These are phyloP conservation scores for Crassisporium funariophilum DNA, from an alignment of 768 basidiomycete genomes.

Conservation along the genomic window DNA sequence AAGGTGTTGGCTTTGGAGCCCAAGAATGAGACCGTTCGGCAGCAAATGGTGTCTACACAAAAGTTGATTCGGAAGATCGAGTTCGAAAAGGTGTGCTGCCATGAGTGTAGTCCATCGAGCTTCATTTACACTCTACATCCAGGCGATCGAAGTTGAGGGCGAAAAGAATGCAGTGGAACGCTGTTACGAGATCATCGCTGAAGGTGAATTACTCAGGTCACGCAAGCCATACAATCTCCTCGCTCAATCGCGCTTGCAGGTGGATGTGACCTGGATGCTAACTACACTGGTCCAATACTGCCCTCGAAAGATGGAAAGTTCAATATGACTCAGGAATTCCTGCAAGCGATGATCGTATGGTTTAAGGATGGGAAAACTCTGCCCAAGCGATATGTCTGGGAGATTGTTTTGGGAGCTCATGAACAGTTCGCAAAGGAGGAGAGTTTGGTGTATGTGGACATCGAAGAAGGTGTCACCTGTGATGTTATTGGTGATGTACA, in stretches of 20 bases:
- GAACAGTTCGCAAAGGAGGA: conserved; percentile 74
- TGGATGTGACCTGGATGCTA: conserved; percentile 74
- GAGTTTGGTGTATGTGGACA: conserved; percentile 73
- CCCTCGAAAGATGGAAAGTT: conserved; percentile 64
- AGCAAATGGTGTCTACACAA: conserved; percentile 84
- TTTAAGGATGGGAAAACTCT: conserved; percentile 96
- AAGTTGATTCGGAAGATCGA: conserved; percentile 89
- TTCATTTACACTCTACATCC: neutral
- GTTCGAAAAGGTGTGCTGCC: conserved; percentile 78
- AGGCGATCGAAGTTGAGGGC: conserved; percentile 94
- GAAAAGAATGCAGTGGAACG: conserved; percentile 78
- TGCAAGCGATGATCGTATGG: conserved; percentile 84
- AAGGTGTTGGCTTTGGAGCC: conserved; percentile 85
- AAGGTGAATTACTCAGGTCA: conserved; percentile 50
- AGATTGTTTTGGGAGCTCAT: conserved; percentile 89
- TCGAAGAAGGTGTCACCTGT: conserved; percentile 78
- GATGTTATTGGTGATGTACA: conserved; percentile 98
- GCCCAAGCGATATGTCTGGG: conserved; percentile 90
- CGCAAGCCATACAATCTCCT: no score
- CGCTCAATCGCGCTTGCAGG: conserved; percentile 51
- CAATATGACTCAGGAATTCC: conserved; percentile 74
- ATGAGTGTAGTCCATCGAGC: neutral
- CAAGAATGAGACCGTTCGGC: conserved; percentile 75
- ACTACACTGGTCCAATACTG: conserved; percentile 78
- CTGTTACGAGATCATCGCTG: conserved; percentile 76